Base-by-base conservation (phyloP, 2,329 filamentous ascomycete genomes). In the Cytospora chrysosperma region DNA sequence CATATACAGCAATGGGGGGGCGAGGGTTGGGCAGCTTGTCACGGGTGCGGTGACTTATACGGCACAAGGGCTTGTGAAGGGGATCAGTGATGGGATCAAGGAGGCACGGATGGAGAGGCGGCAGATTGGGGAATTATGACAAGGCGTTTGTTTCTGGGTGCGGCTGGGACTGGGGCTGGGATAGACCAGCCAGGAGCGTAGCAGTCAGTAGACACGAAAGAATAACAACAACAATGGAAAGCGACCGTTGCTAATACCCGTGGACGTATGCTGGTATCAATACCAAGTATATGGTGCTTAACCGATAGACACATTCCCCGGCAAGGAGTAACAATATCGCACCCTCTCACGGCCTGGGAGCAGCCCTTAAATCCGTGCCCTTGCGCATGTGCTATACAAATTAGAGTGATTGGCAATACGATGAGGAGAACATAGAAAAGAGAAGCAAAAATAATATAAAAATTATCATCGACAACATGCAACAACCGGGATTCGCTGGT, bases 1-100 rank as follows among this genome's bases (percentile, higher is more conserved):
- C 0, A 76, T 91, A 4, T 81, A 81, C 64, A 82, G 81, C 52
- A 81, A 90, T 75, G 84, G 88, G 26, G 85, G 90, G 64, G 88
- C 88, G 0, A 84, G 81, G 65, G 75, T 90, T n/a, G 87, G 87
- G 0, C 80, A 85, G 65, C 77, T 79, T 3, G 71, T 90, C 26
- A 79, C 82, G 21, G 82, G 85, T 34, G 70, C 84, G 12, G 80
- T 82, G 3, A 72, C 82, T 3, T 92, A 88, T 85, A 82, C 86
- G 69, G 74, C 89, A 1, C 81, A 88, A 66, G 84, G 86, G 24
- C 76, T 92, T 57, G 81, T 85, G 1, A 65, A 56, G 59, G 63
- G 63, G 4, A 34, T 65, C 1, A 57, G 55, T 9, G 63, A 65
- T 32, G 63, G 58, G 27, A 62, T 62, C 0, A 37, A 50, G 2